Evolutionary conservation across 108 stramenopile genomes (phyloP).

Genomic region (Fragilariopsis cylindrus): DNA sequence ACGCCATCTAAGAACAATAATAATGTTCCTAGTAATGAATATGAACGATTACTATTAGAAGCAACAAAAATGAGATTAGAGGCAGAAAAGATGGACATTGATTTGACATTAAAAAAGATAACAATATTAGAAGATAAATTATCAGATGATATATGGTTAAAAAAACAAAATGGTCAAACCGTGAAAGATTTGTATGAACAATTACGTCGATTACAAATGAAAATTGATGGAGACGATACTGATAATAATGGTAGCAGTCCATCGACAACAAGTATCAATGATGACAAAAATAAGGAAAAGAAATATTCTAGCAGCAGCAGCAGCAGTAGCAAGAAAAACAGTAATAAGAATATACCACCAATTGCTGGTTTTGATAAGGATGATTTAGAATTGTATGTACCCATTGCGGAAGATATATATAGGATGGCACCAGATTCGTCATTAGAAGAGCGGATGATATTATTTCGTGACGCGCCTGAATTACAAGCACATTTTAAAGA

Average conservation of each 20-base stretch:
- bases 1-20: too few species aligned
- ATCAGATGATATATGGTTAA: slow-evolving; percentile 28
- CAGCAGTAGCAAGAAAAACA: slow-evolving; percentile 1
- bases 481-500: slow-evolving; percentile 38
- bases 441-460: slow-evolving; percentile 22
- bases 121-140: slow-evolving; percentile 41
- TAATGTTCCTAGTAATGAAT: slow-evolving; percentile 10
- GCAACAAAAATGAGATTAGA: slow-evolving; percentile 56
- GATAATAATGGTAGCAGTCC: not conserved
- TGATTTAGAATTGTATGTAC: slow-evolving; percentile 43
- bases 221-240: not conserved
- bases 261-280: not conserved
- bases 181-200: slow-evolving; percentile 22
- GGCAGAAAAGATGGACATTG: slow-evolving; percentile 50
- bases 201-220: slow-evolving; percentile 20
- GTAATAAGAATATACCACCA: slow-evolving; percentile 23
- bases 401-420: slow-evolving; percentile 32
- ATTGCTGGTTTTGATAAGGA: slow-evolving; percentile 39
- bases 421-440: slow-evolving; percentile 29
- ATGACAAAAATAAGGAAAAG: not conserved
- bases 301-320: not conserved
- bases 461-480: slow-evolving; percentile 34
- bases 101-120: slow-evolving; percentile 59
- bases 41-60: slow-evolving; percentile 40
- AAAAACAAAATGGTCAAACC: slow-evolving; percentile 31